Conservation (phyloP, 2,329 filamentous ascomycete genomes). For the Aspergillus fructus region DNA sequence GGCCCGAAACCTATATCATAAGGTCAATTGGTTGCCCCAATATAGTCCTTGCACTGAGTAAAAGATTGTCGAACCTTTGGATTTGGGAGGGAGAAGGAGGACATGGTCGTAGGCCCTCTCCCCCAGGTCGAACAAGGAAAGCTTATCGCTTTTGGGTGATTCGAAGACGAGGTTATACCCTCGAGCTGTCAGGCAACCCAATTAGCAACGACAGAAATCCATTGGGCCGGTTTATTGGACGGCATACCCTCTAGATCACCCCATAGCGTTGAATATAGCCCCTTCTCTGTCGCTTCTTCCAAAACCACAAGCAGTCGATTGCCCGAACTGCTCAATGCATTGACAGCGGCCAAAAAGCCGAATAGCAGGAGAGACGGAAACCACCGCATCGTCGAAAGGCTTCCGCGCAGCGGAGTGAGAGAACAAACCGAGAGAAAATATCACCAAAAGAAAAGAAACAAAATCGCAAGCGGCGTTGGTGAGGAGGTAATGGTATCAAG, state of each 20-base stretch:
- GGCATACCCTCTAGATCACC: constrained; percentile 46
- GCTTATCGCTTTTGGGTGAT: constrained; percentile 74
- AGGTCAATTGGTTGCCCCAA: constrained; percentile 24
- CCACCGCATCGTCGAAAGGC: constrained; percentile 66
- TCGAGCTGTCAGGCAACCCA: constrained; percentile 58
- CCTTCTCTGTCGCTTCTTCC: constrained; percentile 78
- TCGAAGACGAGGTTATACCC: constrained; percentile 80
- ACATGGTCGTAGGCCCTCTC: constrained; percentile 90
- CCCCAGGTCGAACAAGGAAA: constrained; percentile 81
- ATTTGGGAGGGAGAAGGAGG: constrained; percentile 81
- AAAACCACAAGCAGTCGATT: constrained; percentile 80
- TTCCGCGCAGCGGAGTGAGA: constrained; percentile 35
- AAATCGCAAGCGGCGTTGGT: constrained; percentile 17
- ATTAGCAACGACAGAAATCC: constrained; percentile 13
- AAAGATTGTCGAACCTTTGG: constrained; percentile 65
- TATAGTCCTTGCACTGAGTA: not conserved
- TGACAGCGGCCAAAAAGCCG: constrained; percentile 52
- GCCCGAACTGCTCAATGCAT: constrained; percentile 77
- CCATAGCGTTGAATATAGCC: constrained; percentile 76
- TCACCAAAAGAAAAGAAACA: constrained; percentile 17
- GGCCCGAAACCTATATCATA: constrained; percentile 73
- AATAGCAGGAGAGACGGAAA: constrained; percentile 69
- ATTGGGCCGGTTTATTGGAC: not conserved
- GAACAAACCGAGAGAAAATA: constrained; percentile 16
- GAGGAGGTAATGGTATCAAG: constrained; percentile 13